Conservation (phyloP, 768 basidiomycete species). For the Leccinum subtestaceum region DNA sequence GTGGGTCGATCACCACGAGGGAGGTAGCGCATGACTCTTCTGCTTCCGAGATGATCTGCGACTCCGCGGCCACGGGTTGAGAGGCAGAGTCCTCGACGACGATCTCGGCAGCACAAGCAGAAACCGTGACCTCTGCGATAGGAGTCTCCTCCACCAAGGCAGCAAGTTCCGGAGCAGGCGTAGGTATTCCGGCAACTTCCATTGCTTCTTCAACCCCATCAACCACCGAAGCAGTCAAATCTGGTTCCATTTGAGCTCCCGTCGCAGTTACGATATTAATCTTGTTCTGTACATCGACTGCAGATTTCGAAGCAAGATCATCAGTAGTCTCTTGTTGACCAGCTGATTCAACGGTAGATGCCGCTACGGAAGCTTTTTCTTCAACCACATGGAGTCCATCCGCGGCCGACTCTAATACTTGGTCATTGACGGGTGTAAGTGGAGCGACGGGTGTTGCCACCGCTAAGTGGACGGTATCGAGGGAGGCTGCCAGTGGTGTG, state of each 20-base stretch:
- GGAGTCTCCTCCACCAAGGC: constrained; percentile 18
- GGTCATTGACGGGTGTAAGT: not conserved
- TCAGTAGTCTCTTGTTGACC: constrained; percentile 1
- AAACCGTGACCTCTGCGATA: constrained; percentile 5
- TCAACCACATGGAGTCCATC: constrained; percentile 4
- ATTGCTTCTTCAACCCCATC: constrained; percentile 12
- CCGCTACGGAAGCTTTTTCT: constrained; percentile 7
- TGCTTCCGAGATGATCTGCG: not conserved
- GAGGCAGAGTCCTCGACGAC: not conserved
- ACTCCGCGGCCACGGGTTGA: constrained; percentile 7
- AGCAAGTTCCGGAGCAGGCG: constrained; percentile 12
- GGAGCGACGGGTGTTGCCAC: not conserved
- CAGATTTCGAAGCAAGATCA: constrained; percentile 2
- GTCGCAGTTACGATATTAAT: constrained; percentile 9
- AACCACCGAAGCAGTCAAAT: not conserved
- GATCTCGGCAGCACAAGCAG: not conserved
- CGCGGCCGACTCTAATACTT: not conserved
- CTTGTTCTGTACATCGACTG: not conserved
- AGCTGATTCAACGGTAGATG: constrained; percentile 8
- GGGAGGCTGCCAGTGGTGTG: not conserved
- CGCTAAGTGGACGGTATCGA: constrained; percentile 1
- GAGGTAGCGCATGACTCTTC: not conserved
- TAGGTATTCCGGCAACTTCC: constrained; percentile 13
- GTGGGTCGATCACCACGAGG: not conserved
- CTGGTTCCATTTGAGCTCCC: constrained; percentile 11